Conservation (phyloP, 495 filamentous ascomycete genomes). For the Penicillium riverlandense region DNA sequence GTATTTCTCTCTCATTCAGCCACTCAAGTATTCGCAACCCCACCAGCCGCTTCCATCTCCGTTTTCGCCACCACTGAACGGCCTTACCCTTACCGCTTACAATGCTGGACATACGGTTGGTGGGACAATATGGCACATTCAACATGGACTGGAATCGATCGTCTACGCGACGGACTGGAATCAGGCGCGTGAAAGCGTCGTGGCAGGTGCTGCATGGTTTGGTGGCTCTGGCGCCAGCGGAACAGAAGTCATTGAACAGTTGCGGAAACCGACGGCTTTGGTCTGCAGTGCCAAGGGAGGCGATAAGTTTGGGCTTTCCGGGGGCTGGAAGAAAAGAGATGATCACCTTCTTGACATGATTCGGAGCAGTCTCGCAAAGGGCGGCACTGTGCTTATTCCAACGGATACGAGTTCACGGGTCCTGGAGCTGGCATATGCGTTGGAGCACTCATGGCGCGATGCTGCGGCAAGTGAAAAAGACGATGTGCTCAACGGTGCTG, state of each 20-base stretch:
- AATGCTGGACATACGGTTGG: conserved; percentile 93
- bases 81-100: conserved; percentile 94
- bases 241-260: conserved; percentile 83
- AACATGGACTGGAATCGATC: conserved; percentile 92
- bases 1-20: conserved; percentile 89
- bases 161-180: conserved; percentile 99
- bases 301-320: conserved; percentile 59
- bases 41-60: conserved; percentile 80
- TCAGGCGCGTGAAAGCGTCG: conserved; percentile 85
- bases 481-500: conserved; percentile 56
- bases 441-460: conserved; percentile 86
- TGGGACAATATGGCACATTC: conserved; percentile 98
- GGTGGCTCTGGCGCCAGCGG: conserved; percentile 74
- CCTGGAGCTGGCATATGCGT: conserved; percentile 83
- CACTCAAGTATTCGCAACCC: conserved; percentile 93
- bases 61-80: conserved; percentile 80
- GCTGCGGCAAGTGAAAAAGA: conserved; percentile 44
- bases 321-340: conserved; percentile 72
- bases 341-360: conserved; percentile 79
- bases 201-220: conserved; percentile 89
- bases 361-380: conserved; percentile 63
- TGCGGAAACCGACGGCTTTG: conserved; percentile 87
- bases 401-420: conserved; percentile 92
- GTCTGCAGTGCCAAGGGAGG: conserved; percentile 84
- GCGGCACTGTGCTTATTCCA: conserved; percentile 91